Evolutionary conservation across 192 early-diverging fungal genomes (phyloP).

Genomic region (Mortierella alpina): DNA sequence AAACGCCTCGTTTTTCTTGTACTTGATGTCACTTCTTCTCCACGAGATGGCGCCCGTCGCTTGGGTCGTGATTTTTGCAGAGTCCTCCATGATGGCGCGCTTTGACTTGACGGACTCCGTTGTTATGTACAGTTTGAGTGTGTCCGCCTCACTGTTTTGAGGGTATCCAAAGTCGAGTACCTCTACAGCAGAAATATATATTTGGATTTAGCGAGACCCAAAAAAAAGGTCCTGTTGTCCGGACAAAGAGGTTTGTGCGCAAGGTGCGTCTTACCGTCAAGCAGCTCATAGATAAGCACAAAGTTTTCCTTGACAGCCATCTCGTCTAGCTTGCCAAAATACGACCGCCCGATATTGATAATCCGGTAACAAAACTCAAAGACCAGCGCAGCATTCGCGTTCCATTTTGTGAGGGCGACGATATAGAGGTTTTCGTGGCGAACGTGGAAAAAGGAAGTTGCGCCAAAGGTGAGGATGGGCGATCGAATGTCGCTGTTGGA

Average conservation of each 20-base stretch:
- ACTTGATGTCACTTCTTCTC: slow-evolving; percentile 92
- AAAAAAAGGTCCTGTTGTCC: background rate
- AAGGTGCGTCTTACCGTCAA: slow-evolving; percentile 70
- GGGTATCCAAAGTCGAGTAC: slow-evolving; percentile 90
- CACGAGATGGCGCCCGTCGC: slow-evolving; percentile 95
- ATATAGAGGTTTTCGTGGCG: slow-evolving; percentile 97
- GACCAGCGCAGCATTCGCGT: slow-evolving; percentile 82
- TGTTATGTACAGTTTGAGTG: slow-evolving; percentile 87
- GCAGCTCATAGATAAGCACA: slow-evolving; percentile 86
- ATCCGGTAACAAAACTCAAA: slow-evolving; percentile 85
- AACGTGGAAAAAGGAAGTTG: slow-evolving; percentile 95
- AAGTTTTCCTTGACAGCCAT: slow-evolving; percentile 89
- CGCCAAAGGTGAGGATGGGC: slow-evolving; percentile 91
- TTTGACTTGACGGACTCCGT: slow-evolving; percentile 87
- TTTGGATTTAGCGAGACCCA: background rate
- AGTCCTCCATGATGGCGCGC: slow-evolving; percentile 65
- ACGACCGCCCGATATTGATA: slow-evolving; percentile 76
- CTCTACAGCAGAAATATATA: slow-evolving; percentile 54
- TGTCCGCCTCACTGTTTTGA: slow-evolving; percentile 86
- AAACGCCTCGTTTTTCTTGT: slow-evolving; percentile 95
- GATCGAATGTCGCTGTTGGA: slow-evolving; percentile 86
- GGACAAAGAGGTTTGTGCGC: too few relatives aligned
- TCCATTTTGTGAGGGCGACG: slow-evolving; percentile 83
- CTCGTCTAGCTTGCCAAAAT: slow-evolving; percentile 88
- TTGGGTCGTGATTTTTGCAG: slow-evolving; percentile 91